These are phyloP conservation scores for Penstemon barbatus DNA, from an alignment of 257 asterid species.

Conservation along the genomic window DNA sequence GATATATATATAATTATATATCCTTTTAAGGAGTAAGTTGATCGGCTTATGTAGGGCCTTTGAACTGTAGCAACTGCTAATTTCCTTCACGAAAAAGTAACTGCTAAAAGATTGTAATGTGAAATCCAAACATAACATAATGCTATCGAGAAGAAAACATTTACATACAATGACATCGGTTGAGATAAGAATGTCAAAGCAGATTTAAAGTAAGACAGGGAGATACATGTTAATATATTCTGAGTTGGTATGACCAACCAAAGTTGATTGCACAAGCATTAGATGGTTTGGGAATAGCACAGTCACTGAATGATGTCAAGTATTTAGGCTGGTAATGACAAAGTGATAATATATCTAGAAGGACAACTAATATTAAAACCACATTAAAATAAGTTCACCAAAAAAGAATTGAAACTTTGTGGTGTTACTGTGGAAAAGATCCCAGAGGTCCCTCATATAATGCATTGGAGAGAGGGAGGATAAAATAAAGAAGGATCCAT, in stretches of 20 bases:
- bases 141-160: not conserved
- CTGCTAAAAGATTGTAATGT: slow-evolving; percentile 1
- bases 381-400: not conserved
- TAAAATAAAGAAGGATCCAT: not conserved
- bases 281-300: slow-evolving; percentile 5
- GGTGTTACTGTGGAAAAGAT: slow-evolving; percentile 6
- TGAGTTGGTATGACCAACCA: not conserved
- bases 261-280: slow-evolving; percentile 10
- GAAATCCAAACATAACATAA: not conserved
- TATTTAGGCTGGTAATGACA: slow-evolving; percentile 11
- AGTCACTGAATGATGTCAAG: not conserved
- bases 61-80: slow-evolving; percentile 8
- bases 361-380: not conserved
- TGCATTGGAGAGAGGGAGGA: slow-evolving; percentile 1
- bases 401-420: slow-evolving; percentile 1
- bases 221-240: not conserved
- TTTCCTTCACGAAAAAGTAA: slow-evolving; percentile 14
- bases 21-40: slow-evolving; percentile 6
- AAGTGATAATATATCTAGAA: not conserved
- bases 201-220: not conserved
- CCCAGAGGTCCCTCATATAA: slow-evolving; percentile 14
- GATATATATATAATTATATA: not conserved
- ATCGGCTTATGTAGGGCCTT: not conserved
- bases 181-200: not conserved
- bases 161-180: not conserved